Base-by-base conservation (phyloP, 257 asterid genomes). In the Penstemon newberryi region DNA sequence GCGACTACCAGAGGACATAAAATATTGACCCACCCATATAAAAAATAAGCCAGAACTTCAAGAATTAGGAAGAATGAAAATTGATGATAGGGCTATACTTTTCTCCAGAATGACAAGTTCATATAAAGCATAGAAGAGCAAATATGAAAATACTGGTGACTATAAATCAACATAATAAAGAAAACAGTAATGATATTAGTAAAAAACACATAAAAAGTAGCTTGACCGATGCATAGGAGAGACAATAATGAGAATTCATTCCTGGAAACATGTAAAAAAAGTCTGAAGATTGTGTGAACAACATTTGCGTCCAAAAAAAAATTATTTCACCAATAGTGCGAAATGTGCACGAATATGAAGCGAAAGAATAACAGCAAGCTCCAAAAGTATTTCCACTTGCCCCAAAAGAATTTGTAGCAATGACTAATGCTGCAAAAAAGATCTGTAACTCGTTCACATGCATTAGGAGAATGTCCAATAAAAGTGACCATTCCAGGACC, bases 101-200 rank as follows among this genome's bases (percentile, higher is more conserved):
- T 8, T 15, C 73, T 53, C 47, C 60, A 25, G 6, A 52, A 53
- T 13, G 56, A 63, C 36, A 56, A 69, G 59, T 53, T 49, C 70
- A 45, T 49, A 68, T 67, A 64, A 75, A 33, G 78, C 49, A 39
- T 15, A 63, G 47, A 61, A 62, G 60, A 37, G 70, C 69, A 65
- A 39, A 49, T 19, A 45, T 36, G 33, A 60, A 43, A 33, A 70
- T 46, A 56, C 42, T 36, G 38, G 47, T 40, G 36, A 52, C 53
- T 15, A 15, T 15, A 5, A 25, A 50, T 11, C 25, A 62, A 51
- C 50, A 50, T 55, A 36, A 45, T 45, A 47, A 51, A 66, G 57
- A 45, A 44, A 53, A 10, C 58, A 62, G 12, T 60, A 60, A 56
- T 70, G 37, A 43, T 51, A 57, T 33, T 45, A 9, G 44, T 15